Base-by-base conservation (phyloP, 768 basidiomycete genomes). In the Tephrocybe sp. region DNA sequence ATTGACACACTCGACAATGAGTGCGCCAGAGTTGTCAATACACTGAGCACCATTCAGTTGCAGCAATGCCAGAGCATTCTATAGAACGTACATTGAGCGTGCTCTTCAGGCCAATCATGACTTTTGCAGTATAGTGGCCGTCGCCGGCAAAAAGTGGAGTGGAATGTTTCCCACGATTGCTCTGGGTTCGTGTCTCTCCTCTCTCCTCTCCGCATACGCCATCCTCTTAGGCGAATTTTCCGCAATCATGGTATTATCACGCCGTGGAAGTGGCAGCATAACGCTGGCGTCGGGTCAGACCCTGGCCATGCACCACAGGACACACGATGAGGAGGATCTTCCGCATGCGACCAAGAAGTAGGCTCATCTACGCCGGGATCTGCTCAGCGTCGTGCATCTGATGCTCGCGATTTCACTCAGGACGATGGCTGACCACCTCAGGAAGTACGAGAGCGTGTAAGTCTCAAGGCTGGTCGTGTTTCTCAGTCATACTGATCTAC, bases 11-110 rank as follows among this genome's bases (percentile, higher is more conserved):
- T 98, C 96, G 34, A 94, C 86, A 53, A 96, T 73, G 54, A 98
- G 78, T 6, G 92, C 95, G 26, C 96, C 96, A 5, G 96, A 94
- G 69, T 98, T 98, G 76, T 98, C 96, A 67, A 98, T 97, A 56
- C 92, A 86, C 91, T 93, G n/a, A 13, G 27, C 25, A 24, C 16
- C 19, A 12, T 6, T 54, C 31, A 27, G 43, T 35, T 28, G n/a
- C 19, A 15, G 24, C 7, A 16, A 18, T 32, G 34, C 21, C 41
- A 30, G 21, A 15, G 13, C 39, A 19, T 41, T 18, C 48, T 19
- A 69, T 82, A 47, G 57, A 88, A 43, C 92, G 71, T 90, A 91
- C 92, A 72, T 92, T 94, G 52, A 98, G 80, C 0, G 86, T 92
- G 48, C 85, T 82, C 66, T 98, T 98, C 61, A 98, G 90, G 51